Conservation (phyloP, 306 rosid species). For the Sicyos edulis region DNA sequence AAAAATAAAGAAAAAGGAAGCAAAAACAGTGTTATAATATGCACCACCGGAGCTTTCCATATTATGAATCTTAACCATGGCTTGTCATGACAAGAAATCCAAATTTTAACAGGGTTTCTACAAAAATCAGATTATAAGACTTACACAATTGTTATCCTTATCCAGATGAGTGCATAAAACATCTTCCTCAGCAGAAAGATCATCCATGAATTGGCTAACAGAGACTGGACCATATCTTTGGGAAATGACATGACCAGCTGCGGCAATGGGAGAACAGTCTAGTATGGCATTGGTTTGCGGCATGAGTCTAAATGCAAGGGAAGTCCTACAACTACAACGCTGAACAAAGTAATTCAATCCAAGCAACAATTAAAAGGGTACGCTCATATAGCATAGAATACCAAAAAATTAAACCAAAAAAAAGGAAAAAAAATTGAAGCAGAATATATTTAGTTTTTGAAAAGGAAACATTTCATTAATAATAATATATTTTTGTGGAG, state of each 20-base stretch:
- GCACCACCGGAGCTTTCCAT: background rate
- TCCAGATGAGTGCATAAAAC: slow-evolving; percentile 54
- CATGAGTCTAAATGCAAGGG: slow-evolving; percentile 92
- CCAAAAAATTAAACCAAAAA: background rate
- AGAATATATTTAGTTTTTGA: background rate
- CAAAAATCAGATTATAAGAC: slow-evolving; percentile 32
- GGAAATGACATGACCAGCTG: slow-evolving; percentile 92
- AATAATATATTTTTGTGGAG: background rate
- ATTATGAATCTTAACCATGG: background rate
- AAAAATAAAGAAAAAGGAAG: background rate
- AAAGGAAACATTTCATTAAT: no score
- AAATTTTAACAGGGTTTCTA: background rate
- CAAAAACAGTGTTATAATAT: slow-evolving; percentile 1
- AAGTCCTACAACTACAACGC: slow-evolving; percentile 68
- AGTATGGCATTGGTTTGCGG: slow-evolving; percentile 85
- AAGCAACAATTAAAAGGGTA: slow-evolving; percentile 15
- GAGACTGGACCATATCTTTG: slow-evolving; percentile 85
- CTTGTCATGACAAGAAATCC: background rate
- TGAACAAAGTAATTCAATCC: slow-evolving; percentile 30
- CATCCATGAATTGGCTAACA: slow-evolving; percentile 99
- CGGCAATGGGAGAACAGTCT: slow-evolving; percentile 90
- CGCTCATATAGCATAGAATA: slow-evolving; percentile 20
- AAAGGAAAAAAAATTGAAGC: background rate
- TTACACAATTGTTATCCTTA: slow-evolving; percentile 51
- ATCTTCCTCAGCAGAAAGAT: slow-evolving; percentile 89